phyloP scores from a whole-genome alignment of 192 early-diverging fungal genomes.

The Allomyces javanicus region DNA sequence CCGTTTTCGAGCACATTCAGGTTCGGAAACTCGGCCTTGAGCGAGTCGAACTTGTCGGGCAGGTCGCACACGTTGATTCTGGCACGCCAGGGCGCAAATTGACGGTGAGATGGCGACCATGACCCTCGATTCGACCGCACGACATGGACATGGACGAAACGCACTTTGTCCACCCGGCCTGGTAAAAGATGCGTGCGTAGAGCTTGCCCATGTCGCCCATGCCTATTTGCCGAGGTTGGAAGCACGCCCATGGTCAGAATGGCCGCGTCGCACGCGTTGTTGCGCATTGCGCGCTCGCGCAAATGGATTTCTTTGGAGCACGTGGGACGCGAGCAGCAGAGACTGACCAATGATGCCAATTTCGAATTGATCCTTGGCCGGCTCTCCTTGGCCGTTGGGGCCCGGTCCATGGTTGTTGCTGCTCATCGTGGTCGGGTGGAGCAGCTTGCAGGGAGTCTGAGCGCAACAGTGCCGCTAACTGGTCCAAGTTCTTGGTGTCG shows the following conservation, averaged over 20 bases:
- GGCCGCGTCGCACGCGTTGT: too few species aligned
- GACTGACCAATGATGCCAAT: conserved; percentile 70
- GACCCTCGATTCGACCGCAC: background rate
- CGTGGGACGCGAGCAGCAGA: conserved; percentile 3
- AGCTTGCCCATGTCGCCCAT: conserved; percentile 86
- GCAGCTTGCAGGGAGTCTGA: too few species aligned
- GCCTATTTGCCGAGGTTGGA: background rate
- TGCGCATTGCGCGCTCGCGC: too few species aligned
- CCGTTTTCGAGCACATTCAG: conserved; percentile 11
- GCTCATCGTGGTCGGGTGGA: too few species aligned
- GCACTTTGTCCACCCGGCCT: conserved; percentile 61
- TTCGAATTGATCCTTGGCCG: conserved; percentile 29
- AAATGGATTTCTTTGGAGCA: background rate
- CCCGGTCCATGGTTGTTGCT: too few species aligned
- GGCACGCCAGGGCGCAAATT: background rate
- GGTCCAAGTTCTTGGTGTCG: too few species aligned
- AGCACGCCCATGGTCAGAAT: conserved; percentile 1
- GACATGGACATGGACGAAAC: background rate
- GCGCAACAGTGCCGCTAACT: too few species aligned
- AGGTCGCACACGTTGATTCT: conserved; percentile 80
- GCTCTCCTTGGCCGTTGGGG: too few species aligned
- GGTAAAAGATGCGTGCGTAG: conserved; percentile 51
- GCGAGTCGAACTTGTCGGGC: conserved; percentile 46
- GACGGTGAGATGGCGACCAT: background rate
- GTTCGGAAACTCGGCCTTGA: conserved; percentile 34